These are phyloP conservation scores for Viridothelium virens DNA, from an alignment of 495 filamentous ascomycete genomes.

Conservation along the genomic window DNA sequence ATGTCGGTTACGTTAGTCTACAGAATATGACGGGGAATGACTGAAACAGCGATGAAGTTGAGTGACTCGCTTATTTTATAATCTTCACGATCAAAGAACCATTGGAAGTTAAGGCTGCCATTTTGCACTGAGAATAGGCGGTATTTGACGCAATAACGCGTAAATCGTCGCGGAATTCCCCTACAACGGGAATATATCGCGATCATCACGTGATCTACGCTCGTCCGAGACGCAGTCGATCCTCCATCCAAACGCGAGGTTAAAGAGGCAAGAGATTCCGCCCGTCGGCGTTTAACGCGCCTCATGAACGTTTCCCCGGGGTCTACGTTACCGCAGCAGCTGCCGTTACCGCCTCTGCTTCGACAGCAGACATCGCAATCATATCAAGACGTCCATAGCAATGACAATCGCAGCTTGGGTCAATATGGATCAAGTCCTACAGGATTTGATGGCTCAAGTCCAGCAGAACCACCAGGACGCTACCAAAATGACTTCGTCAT, in stretches of 20 bases:
- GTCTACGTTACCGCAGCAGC: constrained; percentile 10
- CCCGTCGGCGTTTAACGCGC: neutral
- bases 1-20: too few relatives aligned
- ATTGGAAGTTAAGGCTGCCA: neutral
- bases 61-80: neutral
- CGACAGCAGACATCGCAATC: neutral
- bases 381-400: neutral
- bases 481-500: constrained; percentile 10
- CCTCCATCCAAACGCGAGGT: neutral
- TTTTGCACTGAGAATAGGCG: neutral
- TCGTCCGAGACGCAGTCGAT: neutral
- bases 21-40: too few relatives aligned
- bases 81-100: neutral
- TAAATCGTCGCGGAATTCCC: neutral
- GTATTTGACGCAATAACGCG: neutral
- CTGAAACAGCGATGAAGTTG: neutral
- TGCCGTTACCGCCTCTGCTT: neutral
- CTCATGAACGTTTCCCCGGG: constrained; percentile 6
- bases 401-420: neutral
- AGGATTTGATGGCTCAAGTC: neutral
- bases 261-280: constrained; percentile 11
- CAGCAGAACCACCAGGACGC: neutral
- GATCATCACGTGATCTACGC: neutral
- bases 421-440: constrained; percentile 10
- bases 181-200: neutral